A percentile compares a stretch with the other conserved stretches of the same genome.
These are phyloP conservation scores for Cercospora citrullina DNA, from an alignment of 2,329 filamentous ascomycete genomes.

Conservation along the genomic window DNA sequence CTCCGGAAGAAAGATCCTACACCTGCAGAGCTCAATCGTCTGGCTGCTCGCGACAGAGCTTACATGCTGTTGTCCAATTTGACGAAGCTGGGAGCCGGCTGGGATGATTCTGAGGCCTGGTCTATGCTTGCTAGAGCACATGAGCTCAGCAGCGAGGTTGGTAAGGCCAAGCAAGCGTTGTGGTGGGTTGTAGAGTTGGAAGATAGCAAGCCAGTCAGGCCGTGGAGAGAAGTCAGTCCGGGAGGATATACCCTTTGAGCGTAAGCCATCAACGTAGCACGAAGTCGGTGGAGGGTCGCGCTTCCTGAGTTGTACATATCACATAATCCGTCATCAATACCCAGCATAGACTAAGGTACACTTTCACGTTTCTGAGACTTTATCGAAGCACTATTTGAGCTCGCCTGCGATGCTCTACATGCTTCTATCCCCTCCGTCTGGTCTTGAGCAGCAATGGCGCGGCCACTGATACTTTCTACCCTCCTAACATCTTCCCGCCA, in stretches of 20 bases:
- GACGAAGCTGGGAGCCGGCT: constrained; percentile 81
- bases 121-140: constrained; percentile 82
- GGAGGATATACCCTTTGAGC: constrained; percentile 34
- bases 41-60: constrained; percentile 87
- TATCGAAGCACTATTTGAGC: background rate
- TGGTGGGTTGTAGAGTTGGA: constrained; percentile 99
- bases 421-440: background rate
- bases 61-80: constrained; percentile 78
- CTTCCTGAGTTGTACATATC: constrained; percentile 1
- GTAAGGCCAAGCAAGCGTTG: constrained; percentile 86
- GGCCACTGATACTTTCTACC: background rate
- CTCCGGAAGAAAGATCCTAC: constrained; percentile 42
- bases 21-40: constrained; percentile 72
- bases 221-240: constrained; percentile 63
- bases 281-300: background rate
- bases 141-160: constrained; percentile 79
- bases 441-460: background rate
- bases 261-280: background rate
- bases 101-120: constrained; percentile 95
- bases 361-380: background rate
- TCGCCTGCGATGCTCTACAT: background rate
- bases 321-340: background rate
- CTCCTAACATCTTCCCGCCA: background rate
- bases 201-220: constrained; percentile 75
- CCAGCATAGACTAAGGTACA: background rate